These are phyloP conservation scores for Pyrus hybrid DNA, from an alignment of 331 rosid species.

Conservation along the genomic window DNA sequence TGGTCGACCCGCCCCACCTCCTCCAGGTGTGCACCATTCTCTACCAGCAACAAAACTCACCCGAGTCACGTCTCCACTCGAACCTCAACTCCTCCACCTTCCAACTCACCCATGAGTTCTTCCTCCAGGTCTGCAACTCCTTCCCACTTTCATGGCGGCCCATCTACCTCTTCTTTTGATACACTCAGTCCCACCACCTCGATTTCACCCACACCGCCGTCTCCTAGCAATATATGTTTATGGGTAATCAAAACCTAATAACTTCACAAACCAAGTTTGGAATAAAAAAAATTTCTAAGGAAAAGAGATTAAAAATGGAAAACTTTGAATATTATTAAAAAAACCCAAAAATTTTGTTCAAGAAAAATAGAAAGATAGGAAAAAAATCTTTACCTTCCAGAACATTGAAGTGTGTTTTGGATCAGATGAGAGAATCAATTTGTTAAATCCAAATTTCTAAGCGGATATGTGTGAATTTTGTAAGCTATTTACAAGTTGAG, in stretches of 20 bases:
- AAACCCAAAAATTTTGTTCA: neutral
- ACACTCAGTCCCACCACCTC: constrained; percentile 4
- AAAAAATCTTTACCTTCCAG: neutral
- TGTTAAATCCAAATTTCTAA: neutral
- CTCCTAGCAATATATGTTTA: too few species aligned
- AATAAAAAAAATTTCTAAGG: too few species aligned
- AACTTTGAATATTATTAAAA: too few species aligned
- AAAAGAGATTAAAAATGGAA: too few species aligned
- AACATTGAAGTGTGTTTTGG: neutral
- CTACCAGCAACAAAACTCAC: constrained; percentile 66
- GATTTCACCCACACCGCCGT: constrained; percentile 43
- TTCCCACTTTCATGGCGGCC: constrained; percentile 82
- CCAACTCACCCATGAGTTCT: constrained; percentile 68
- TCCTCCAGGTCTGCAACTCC: constrained; percentile 77
- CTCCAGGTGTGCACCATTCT: constrained; percentile 64
- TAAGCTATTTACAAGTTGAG: neutral
- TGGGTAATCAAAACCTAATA: too few species aligned
- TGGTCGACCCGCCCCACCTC: constrained; percentile 43
- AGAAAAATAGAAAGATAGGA: too few species aligned
- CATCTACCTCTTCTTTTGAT: constrained; percentile 44
- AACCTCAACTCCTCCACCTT: constrained; percentile 46
- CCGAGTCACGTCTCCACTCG: neutral
- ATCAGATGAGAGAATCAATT: neutral
- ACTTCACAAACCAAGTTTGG: too few species aligned
- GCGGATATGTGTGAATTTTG: neutral